Conservation (phyloP, 2,329 filamentous ascomycete species). For the Botryotinia globosa region DNA sequence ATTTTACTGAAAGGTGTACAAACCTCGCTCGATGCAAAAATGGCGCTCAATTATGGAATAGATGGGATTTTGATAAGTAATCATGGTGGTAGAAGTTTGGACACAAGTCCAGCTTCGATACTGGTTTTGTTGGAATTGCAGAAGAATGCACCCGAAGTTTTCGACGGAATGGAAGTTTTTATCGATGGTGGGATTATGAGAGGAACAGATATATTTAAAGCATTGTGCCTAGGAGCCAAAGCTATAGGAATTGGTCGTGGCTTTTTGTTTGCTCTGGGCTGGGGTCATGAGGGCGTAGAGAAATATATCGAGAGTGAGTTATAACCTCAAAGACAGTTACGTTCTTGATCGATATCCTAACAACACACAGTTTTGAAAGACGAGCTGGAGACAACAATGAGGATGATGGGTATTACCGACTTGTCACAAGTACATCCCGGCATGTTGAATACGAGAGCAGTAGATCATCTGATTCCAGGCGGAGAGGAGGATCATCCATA, state of each 20-base stretch:
- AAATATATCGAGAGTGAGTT: conserved; percentile 52
- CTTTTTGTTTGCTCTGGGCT: conserved; percentile 58
- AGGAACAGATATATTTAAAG: conserved; percentile 66
- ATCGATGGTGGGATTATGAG: conserved; percentile 64
- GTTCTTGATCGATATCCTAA: conserved; percentile 17
- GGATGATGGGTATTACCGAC: conserved; percentile 60
- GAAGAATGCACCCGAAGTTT: conserved; percentile 57
- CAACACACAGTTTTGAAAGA: conserved; percentile 48
- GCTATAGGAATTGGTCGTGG: conserved; percentile 62
- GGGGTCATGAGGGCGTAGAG: conserved; percentile 58
- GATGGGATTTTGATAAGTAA: conserved; percentile 70
- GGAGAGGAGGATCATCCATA: conserved; percentile 45
- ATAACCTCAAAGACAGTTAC: neutral
- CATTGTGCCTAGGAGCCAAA: conserved; percentile 61
- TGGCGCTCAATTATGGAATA: conserved; percentile 56
- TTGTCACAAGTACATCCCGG: conserved; percentile 60
- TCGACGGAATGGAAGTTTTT: conserved; percentile 58
- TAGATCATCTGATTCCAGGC: conserved; percentile 47
- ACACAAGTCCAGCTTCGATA: conserved; percentile 53
- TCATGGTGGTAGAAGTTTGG: conserved; percentile 61
- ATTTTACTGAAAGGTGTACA: conserved; percentile 71
- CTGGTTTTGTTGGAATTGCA: conserved; percentile 62
- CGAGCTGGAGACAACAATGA: conserved; percentile 65
- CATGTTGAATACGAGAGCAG: conserved; percentile 53
- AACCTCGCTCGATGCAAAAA: conserved; percentile 59